These are phyloP conservation scores for Basidiobolus heterosporus DNA, from an alignment of 371 early-diverging fungal genomes.

Conservation along the genomic window DNA sequence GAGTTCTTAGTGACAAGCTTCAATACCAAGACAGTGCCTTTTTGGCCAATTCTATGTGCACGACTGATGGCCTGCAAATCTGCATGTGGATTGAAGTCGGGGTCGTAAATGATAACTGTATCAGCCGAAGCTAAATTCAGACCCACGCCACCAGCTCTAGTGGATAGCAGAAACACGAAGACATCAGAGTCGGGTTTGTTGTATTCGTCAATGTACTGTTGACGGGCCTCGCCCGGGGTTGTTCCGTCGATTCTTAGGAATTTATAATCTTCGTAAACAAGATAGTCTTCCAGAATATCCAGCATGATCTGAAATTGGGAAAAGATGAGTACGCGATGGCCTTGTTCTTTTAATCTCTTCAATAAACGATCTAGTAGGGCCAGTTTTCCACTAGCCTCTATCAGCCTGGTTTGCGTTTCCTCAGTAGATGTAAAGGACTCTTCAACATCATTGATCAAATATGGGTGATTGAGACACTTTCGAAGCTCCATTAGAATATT, in stretches of 20 bases:
- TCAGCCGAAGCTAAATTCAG: conserved; percentile 97
- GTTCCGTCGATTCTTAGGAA: conserved; percentile 51
- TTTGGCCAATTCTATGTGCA: conserved; percentile 99
- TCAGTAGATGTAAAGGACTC: conserved; percentile 29
- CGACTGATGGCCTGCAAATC: conserved; percentile 94
- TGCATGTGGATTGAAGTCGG: conserved; percentile 93
- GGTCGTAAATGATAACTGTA: conserved; percentile 93
- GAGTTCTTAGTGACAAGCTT: conserved; percentile 73
- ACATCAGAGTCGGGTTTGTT: conserved; percentile 55
- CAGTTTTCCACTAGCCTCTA: conserved; percentile 82
- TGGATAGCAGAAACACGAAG: conserved; percentile 94
- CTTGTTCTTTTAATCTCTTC: conserved; percentile 61
- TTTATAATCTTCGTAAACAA: conserved; percentile 70
- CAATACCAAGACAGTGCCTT: conserved; percentile 93
- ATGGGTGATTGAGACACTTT: conserved; percentile 99
- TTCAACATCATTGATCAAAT: conserved; percentile 96
- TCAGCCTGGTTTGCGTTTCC: conserved; percentile 33
- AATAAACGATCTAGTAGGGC: conserved; percentile 84
- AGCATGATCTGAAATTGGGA: conserved; percentile 80
- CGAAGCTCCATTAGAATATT: conserved; percentile 98
- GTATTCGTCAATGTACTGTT: no score
- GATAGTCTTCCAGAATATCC: conserved; percentile 91
- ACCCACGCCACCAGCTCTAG: conserved; percentile 96
- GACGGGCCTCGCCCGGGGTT: no score
- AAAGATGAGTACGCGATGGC: conserved; percentile 89